Percentiles rank a stretch among this genome's conserved stretches.
phyloP scores from a whole-genome alignment of 202 grass and related monocot genomes.

The Zoysia matrella region DNA sequence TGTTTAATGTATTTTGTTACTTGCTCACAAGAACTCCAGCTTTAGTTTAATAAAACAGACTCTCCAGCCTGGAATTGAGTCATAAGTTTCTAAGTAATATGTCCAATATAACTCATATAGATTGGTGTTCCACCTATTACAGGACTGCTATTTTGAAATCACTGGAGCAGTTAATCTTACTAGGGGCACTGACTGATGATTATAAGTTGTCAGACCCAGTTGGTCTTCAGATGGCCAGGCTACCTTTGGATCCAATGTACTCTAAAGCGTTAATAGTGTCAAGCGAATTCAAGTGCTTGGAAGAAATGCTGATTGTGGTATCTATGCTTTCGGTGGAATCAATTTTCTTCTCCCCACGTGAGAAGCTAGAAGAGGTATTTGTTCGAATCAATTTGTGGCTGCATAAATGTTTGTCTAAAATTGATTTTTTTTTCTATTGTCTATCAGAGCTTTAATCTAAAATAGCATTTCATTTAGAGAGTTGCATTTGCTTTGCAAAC shows the following conservation, averaged over 20 bases:
- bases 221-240: constrained; percentile 77
- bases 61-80: background rate
- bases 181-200: constrained; percentile 85
- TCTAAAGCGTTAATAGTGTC: constrained; percentile 88
- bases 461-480: background rate
- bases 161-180: constrained; percentile 85
- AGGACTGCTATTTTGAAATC: constrained; percentile 32
- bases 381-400: background rate
- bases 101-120: constrained; percentile 5
- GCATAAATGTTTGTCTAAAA: constrained; percentile 2
- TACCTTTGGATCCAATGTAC: constrained; percentile 44
- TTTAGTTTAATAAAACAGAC: constrained; percentile 18
- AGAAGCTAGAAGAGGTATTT: constrained; percentile 71
- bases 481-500: background rate
- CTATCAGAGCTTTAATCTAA: no score
- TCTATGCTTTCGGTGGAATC: constrained; percentile 98
- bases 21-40: background rate
- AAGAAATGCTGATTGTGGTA: constrained; percentile 98
- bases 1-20: constrained; percentile 31
- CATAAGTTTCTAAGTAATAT: constrained; percentile 17
- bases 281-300: constrained; percentile 82
- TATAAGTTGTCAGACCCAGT: constrained; percentile 88
- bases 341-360: constrained; percentile 60
- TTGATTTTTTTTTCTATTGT: background rate
- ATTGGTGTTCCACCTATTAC: constrained; percentile 22